Conservation (phyloP, 1,139 yeast species). For the Wickerhamomyces sp. region DNA sequence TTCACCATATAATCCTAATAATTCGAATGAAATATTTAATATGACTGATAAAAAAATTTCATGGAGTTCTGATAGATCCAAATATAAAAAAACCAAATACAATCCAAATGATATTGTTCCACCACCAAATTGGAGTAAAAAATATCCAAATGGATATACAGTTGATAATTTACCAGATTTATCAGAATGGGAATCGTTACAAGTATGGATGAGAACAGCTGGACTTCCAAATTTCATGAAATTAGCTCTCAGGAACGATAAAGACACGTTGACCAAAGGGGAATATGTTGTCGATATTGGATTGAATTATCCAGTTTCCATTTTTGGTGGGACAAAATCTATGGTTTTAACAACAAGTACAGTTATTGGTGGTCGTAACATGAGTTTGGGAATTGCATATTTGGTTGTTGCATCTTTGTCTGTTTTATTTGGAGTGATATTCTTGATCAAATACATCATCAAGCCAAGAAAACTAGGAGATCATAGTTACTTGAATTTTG, state of each 20-base stretch:
- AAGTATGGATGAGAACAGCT: conserved; percentile 86
- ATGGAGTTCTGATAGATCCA: conserved; percentile 57
- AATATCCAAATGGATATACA: conserved; percentile 68
- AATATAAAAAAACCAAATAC: conserved; percentile 58
- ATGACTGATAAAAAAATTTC: conserved; percentile 57
- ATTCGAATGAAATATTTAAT: conserved; percentile 38
- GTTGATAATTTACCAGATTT: conserved; percentile 59
- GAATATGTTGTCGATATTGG: conserved; percentile 54
- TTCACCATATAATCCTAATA: conserved; percentile 38
- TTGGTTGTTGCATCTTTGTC: conserved; percentile 47
- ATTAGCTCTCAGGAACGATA: conserved; percentile 53
- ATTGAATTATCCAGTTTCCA: conserved; percentile 63
- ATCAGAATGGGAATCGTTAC: conserved; percentile 50
- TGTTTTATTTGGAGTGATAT: conserved; percentile 37
- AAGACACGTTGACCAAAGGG: conserved; percentile 48
- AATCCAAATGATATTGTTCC: conserved; percentile 59
- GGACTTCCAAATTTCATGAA: conserved; percentile 69
- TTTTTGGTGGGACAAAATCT: conserved; percentile 68
- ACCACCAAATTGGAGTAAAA: conserved; percentile 70
- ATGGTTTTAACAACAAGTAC: conserved; percentile 63
- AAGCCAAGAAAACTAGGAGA: conserved; percentile 42
- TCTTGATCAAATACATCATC: conserved; percentile 40
- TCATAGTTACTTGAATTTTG: conserved; percentile 33
- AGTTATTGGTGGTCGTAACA: conserved; percentile 65
- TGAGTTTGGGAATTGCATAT: conserved; percentile 63